Evolutionary conservation across 2,329 filamentous ascomycete genomes (phyloP), one percentile per base, ranked within the genome.

Genomic region (Penicillium hesseltinei): DNA sequence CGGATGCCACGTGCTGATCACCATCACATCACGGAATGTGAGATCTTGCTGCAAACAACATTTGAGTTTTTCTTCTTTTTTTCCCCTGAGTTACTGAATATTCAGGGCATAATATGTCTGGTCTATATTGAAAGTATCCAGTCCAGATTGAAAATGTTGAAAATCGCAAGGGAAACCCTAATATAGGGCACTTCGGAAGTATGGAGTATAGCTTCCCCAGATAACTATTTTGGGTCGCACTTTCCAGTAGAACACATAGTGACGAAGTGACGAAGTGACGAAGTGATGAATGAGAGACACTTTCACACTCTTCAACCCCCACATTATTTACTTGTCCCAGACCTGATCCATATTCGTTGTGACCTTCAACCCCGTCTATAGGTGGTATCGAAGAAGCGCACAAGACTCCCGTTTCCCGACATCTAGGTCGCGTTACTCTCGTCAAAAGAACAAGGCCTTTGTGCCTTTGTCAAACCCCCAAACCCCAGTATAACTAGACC

Each of bases 381-480:
- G 21, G 39, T 51, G 21, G 40, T 39, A 54, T 54, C 25, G 13
- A 23, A 27, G 29, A 39, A 58, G 17, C 23, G 25, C 29, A 17
- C 25, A n/a, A 49, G 15, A n/a, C 33, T 13, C 31, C 31, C 54
- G 44, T 31, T 25, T n/a, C 21, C 48, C 49, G 43, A 42, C 59
- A 43, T 8, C 21, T 23, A 46, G 21, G n/a, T 21, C 39, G 29
- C 51, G 46, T 54, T 17, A 62, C 57, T 39, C n/a, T 54, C 9
- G 5, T 19, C 31, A 15, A 51, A 21, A 21, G 7, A 51, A 46
- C 39, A 62, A 61, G 31, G 53, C 46, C 56, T 36, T 65, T 65
- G 60, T 65, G 42, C 38, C 40, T 53, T 56, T 54, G 54, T 58
- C 21, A 36, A 57, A 51, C 62, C 62, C 59, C 59, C 57, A 56